phyloP scores from a whole-genome alignment of 257 asterid species.

The Primulina huaijiensis region DNA sequence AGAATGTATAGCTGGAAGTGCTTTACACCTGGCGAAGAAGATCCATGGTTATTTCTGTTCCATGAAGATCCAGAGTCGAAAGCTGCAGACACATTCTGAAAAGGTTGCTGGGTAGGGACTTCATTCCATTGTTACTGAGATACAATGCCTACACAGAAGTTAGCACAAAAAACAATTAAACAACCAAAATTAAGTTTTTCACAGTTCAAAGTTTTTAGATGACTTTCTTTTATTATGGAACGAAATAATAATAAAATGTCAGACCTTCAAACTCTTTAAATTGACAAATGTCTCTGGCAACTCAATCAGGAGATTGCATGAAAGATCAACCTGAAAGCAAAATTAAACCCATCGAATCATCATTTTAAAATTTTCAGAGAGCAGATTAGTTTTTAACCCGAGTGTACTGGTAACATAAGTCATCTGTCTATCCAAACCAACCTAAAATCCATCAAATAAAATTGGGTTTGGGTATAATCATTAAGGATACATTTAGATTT shows the following conservation, averaged over 20 bases:
- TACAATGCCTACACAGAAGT: constrained; percentile 57
- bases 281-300: constrained; percentile 67
- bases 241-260: not conserved
- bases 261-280: constrained; percentile 65
- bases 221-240: constrained; percentile 7
- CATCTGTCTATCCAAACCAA: not conserved
- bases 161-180: not conserved
- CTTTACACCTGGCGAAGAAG: constrained; percentile 61
- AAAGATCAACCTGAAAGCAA: constrained; percentile 71
- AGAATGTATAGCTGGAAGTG: not conserved
- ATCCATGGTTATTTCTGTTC: constrained; percentile 78
- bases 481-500: too few species aligned
- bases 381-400: not conserved
- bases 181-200: not conserved
- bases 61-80: constrained; percentile 78
- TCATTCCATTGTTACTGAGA: constrained; percentile 69
- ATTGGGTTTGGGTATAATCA: too few species aligned
- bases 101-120: constrained; percentile 59
- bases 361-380: not conserved
- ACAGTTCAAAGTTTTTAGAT: constrained; percentile 10
- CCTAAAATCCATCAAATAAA: not conserved
- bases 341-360: constrained; percentile 23
- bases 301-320: constrained; percentile 70
- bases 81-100: constrained; percentile 67
- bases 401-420: not conserved